Conservation (phyloP, 768 basidiomycete species). For the Auricularia auricula-judae region DNA sequence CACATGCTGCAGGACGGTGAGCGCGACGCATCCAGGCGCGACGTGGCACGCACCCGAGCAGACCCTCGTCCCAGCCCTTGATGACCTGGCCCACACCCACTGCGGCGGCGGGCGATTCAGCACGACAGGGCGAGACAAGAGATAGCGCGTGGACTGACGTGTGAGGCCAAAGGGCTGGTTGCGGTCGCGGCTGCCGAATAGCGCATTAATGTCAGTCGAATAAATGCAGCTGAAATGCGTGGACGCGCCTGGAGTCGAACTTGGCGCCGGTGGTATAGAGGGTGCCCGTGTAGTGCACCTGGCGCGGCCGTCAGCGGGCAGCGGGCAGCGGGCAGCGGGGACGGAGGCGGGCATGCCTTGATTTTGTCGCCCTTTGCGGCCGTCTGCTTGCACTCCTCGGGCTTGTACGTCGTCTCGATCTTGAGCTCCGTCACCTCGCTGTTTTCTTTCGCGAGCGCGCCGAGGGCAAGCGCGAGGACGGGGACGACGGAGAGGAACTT, state of each 20-base stretch:
- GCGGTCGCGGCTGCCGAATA: slow-evolving; percentile 48
- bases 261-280: slow-evolving; percentile 64
- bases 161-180: slow-evolving; percentile 65
- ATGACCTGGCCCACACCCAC: slow-evolving; percentile 79
- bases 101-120: slow-evolving; percentile 15
- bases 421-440: slow-evolving; percentile 30
- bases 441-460: not conserved
- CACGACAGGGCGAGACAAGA: not conserved
- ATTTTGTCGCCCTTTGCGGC: slow-evolving; percentile 29
- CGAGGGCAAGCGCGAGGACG: not conserved
- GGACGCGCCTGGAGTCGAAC: slow-evolving; percentile 76
- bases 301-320: slow-evolving; percentile 61
- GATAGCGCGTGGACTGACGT: slow-evolving; percentile 34
- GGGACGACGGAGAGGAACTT: not conserved
- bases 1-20: slow-evolving; percentile 53
- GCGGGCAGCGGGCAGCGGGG: not conserved
- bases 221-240: not conserved
- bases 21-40: not conserved
- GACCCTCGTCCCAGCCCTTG: slow-evolving; percentile 75
- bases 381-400: slow-evolving; percentile 35
- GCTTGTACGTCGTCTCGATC: slow-evolving; percentile 51
- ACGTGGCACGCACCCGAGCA: slow-evolving; percentile 28
- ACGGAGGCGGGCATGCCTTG: not conserved
- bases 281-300: slow-evolving; percentile 42
- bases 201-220: not conserved